Evolutionary conservation across 2,329 filamentous ascomycete species (phyloP).

Genomic region (Parasarocladium wereldwijsianum): DNA sequence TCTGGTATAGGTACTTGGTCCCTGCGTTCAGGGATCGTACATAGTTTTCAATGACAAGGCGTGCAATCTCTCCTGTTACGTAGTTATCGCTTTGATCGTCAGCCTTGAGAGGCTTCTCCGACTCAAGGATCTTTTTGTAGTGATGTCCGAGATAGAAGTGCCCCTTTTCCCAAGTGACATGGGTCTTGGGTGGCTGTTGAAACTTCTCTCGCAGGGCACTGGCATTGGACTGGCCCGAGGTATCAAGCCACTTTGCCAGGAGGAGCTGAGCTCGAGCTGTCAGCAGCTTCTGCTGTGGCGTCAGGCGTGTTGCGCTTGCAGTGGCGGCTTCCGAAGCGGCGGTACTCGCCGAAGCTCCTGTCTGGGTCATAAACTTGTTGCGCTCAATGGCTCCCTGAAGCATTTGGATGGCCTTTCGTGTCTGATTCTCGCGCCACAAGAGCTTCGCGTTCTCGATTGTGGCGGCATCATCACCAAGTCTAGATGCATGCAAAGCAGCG

Average conservation of each 20-base stretch:
- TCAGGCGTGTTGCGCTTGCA: slow-evolving; percentile 16
- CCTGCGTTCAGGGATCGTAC: slow-evolving; percentile 74
- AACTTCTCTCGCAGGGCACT: slow-evolving; percentile 69
- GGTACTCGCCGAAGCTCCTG: slow-evolving; percentile 17
- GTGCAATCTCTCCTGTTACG: slow-evolving; percentile 68
- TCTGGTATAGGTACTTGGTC: slow-evolving; percentile 93
- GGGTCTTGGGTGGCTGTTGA: slow-evolving; percentile 59
- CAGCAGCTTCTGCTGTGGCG: slow-evolving; percentile 41
- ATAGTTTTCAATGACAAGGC: slow-evolving; percentile 88
- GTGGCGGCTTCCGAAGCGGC: slow-evolving; percentile 12
- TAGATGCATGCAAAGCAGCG: slow-evolving; percentile 76
- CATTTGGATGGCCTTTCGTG: slow-evolving; percentile 86
- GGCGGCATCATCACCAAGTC: slow-evolving; percentile 70
- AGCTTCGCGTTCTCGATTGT: slow-evolving; percentile 90
- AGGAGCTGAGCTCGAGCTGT: slow-evolving; percentile 72
- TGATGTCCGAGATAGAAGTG: slow-evolving; percentile 95
- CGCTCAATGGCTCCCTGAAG: slow-evolving; percentile 74
- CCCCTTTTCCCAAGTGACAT: slow-evolving; percentile 77
- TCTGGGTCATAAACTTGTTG: slow-evolving; percentile 53
- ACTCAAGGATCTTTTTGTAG: slow-evolving; percentile 91
- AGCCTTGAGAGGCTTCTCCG: slow-evolving; percentile 62
- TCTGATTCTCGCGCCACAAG: slow-evolving; percentile 85
- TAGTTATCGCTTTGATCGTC: slow-evolving; percentile 66
- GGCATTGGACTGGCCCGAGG: slow-evolving; percentile 83
- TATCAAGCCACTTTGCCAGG: slow-evolving; percentile 92